Evolutionary conservation across 2,329 filamentous ascomycete species (phyloP), one percentile per base, ranked within the genome.

Genomic region (Fusarium sp.): DNA sequence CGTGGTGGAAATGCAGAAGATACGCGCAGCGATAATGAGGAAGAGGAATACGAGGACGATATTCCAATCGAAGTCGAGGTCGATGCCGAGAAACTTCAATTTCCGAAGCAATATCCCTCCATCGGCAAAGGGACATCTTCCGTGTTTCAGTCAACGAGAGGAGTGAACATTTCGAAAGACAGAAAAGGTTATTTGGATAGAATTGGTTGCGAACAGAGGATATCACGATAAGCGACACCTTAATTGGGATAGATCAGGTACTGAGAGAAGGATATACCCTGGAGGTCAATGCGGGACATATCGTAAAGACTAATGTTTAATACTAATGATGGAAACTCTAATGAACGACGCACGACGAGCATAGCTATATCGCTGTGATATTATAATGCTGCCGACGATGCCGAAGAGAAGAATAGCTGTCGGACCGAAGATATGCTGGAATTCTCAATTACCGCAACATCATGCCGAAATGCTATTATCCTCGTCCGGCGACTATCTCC

Each of bases 1-100:
- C 86, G 92, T 63, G 95, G 95, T 25, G 88, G 86, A 36, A 86
- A 89, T 33, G 94, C 95, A 7, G 94, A 98, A 70, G 96, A 99
- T 78, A 88, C 90, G 14, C 90, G 96, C 50, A 97, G 94, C 67
- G 95, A 98, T 73, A 93, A 90, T 14, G 86, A 88, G 18, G 84
- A 88, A 9, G 84, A 86, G 38, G 84, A 85, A 49, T 86, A 85
- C 54, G 85, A 88, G 71, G 84, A 87, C 72, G 83, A 83, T 1
- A 78, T 83, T 65, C 83, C 89, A 3, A 85, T 92, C 7, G 92
- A 94, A 80, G 86, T 93, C 78, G 92, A 94, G 77, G 91, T 94
- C 1, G 91, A 90, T 31, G 91, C 92, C 4, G 92, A 94, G 76
- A 85, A 87, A 15, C 85, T 94, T 52, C 88, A 91, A 69, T 85